Base-by-base conservation (phyloP, 176 grass and related monocot species). In the Lolium rigidum region DNA sequence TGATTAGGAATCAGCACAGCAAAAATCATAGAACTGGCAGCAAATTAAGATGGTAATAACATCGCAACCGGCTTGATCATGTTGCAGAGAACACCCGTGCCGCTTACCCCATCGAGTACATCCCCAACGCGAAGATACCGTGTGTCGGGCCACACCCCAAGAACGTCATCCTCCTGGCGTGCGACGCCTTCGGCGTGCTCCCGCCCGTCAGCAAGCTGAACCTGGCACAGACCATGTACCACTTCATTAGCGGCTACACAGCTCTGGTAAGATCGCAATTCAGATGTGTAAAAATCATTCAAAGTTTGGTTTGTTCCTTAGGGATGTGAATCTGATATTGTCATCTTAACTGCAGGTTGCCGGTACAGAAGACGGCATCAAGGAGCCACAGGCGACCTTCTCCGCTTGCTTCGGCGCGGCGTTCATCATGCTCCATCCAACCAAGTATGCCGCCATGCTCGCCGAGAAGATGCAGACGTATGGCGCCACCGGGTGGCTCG, bases 241-340 rank as follows among this genome's bases (percentile, higher is more conserved):
- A 99, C 56, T 99, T 99, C 92, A 99, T 99, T 66, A 99, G 97
- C 62, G 97, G 97, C 75, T 99, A 99, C 90, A 99, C 97, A 57
- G 97, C 97, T 73, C 82, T 99, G 60, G 92, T 97, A 85, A 75
- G 22, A 14, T 25, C 41, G 15, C 21, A 2, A 3, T 73, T 20
- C 25, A 10, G 14, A 55, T 81, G 52, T 4, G 31, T 61, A 20
- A 11, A 74, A 72, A n/a, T n/a, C n/a, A n/a, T n/a, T n/a, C n/a
- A n/a, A n/a, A n/a, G 12, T n/a, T 50, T 76, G 31, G n/a, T n/a
- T 38, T 22, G 31, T 2, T 35, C 48, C 0, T 2, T 9, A 0
- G 13, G 43, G 60, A 43, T 26, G 52, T 55, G 17, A 0, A 20
- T 57, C 80, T 88, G 80, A 83, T 77, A 1, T 10, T 67, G 49